A percentile compares a stretch with the other conserved stretches of the same genome.
Conservation (phyloP, 1,284 basidiomycete species). For the Lentinula novae-zelandiae region DNA sequence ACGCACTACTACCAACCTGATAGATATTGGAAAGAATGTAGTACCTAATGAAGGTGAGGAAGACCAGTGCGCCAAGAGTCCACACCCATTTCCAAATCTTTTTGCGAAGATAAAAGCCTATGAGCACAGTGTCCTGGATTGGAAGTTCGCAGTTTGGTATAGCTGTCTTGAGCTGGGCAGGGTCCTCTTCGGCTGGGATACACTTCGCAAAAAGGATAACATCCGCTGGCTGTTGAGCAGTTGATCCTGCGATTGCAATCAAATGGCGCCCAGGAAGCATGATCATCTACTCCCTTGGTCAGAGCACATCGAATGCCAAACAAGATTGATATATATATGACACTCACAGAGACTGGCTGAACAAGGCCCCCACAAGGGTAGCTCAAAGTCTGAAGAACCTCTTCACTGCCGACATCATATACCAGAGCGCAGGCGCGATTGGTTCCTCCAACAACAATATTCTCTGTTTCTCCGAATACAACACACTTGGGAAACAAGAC, state of each 20-base stretch:
- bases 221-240: background rate
- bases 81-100: too few relatives aligned
- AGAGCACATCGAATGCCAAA: too few relatives aligned
- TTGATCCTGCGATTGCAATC: conserved; percentile 3
- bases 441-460: conserved; percentile 1
- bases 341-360: conserved; percentile 5
- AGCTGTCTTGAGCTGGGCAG: too few relatives aligned
- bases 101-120: too few relatives aligned
- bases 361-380: conserved; percentile 5
- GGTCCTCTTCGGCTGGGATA: background rate
- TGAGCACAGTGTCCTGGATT: too few relatives aligned
- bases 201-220: background rate
- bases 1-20: too few relatives aligned
- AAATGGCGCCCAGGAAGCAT: background rate
- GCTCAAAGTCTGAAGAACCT: background rate
- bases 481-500: background rate
- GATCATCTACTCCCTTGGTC: too few relatives aligned
- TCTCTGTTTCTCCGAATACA: background rate
- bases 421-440: background rate
- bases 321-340: too few relatives aligned
- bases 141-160: too few relatives aligned
- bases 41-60: too few relatives aligned
- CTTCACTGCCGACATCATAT: background rate
- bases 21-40: too few relatives aligned
- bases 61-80: too few relatives aligned